Base-by-base conservation (phyloP, 1,284 basidiomycete species). In the Anthracocystis setariae region DNA sequence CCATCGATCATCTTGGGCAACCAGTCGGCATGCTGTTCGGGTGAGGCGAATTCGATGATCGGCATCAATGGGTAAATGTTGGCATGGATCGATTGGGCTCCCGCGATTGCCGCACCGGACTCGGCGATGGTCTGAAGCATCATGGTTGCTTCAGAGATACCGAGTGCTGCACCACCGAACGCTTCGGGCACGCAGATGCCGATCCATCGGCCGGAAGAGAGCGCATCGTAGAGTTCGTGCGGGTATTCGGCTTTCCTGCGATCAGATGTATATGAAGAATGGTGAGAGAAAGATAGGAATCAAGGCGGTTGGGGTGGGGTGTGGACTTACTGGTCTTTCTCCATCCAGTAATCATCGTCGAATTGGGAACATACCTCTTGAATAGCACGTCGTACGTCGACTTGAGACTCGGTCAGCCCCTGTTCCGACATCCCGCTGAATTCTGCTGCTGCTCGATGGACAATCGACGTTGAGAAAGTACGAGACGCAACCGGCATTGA, bases 101-200 rank as follows among this genome's bases (percentile, higher is more conserved):
- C 72, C 0, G 72, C 63, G 5, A 74, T 46, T 9, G 65, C 59
- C 0, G 64, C 83, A 9, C 84, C 84, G 7, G 74, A 78, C 50
- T 84, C 83, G 17, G 83, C 73, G 42, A 84, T 84, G 35, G 82
- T 84, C 54, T 84, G 83, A 38, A 84, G 73, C 83, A 84, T 84
- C 9, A 84, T 61, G 15, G 83, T 83, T 17, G 83, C 83, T 47
- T 84, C 84, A 1, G 81, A 79, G 29, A 84, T 82, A 1, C 83
- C 83, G 33, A 84, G 70, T 0, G 77, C 79, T 5, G 77, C 74
- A 5, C 84, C 84, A 17, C 83, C 84, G 33, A 67, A 56, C n/a
- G 60, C 20, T 39, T 68, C 52, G 21, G 74, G 74, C 65, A 75
- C 63, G 45, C 69, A 69, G 29, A 74, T 69, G n/a, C 73, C 74